Conservation (phyloP, 2,329 filamentous ascomycete species). For the Ceratocystis harringtonii region DNA sequence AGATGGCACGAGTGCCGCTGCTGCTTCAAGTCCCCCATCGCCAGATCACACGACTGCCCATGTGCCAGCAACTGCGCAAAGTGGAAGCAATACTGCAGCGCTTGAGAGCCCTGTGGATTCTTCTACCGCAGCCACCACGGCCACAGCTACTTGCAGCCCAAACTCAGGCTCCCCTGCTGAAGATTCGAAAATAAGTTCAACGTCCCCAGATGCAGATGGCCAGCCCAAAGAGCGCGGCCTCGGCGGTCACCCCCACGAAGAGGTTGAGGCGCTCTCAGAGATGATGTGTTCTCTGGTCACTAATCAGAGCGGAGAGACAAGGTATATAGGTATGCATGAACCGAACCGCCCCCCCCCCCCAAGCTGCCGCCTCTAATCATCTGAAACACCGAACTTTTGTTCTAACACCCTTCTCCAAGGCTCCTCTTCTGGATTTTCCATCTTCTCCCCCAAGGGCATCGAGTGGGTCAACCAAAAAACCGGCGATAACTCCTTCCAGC, state of each 20-base stretch:
- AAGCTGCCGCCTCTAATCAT: slow-evolving; percentile 8
- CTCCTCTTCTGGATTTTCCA: slow-evolving; percentile 93
- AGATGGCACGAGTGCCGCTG: slow-evolving; percentile 31
- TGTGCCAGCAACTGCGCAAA: slow-evolving; percentile 20
- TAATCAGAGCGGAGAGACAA: slow-evolving; percentile 83
- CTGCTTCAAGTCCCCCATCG: slow-evolving; percentile 36
- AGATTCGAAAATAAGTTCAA: slow-evolving; percentile 20
- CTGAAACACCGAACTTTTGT: background rate
- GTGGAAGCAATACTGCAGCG: slow-evolving; percentile 31
- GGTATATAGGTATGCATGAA: slow-evolving; percentile 64
- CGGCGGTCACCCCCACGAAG: slow-evolving; percentile 27
- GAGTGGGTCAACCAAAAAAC: slow-evolving; percentile 98
- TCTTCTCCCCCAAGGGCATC: slow-evolving; percentile 95
- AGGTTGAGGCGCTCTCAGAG: slow-evolving; percentile 80
- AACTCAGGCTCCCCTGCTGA: background rate
- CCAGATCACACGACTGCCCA: slow-evolving; percentile 33
- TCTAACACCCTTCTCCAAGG: slow-evolving; percentile 33
- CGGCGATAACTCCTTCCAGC: slow-evolving; percentile 84
- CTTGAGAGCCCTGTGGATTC: slow-evolving; percentile 42
- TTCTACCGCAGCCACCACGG: background rate
- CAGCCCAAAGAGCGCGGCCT: slow-evolving; percentile 28
- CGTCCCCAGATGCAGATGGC: slow-evolving; percentile 26
- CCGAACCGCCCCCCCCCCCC: background rate
- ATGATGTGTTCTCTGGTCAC: slow-evolving; percentile 99
- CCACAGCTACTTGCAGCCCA: background rate